Evolutionary conservation across 2,329 filamentous ascomycete species (phyloP).

Genomic region (Exophiala xenobiotica): DNA sequence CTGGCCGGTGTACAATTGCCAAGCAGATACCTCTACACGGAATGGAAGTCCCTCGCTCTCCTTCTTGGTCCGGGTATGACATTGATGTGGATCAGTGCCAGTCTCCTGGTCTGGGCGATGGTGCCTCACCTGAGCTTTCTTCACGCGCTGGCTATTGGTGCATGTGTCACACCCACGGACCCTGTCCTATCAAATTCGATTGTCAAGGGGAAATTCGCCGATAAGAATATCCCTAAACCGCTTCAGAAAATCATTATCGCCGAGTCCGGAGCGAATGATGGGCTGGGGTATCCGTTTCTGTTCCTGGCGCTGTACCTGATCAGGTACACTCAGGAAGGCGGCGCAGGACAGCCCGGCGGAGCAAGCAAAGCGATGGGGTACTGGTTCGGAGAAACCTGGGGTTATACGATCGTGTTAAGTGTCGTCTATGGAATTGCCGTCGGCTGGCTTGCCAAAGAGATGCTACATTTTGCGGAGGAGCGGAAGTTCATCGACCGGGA

Average conservation of each 20-base stretch:
- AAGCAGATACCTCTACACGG: conserved; percentile 71
- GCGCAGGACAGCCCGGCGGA: conserved; percentile 60
- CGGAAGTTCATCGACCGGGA: conserved; percentile 80
- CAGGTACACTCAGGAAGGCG: conserved; percentile 59
- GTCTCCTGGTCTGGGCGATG: conserved; percentile 72
- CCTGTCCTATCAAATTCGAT: conserved; percentile 85
- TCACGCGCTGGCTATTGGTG: conserved; percentile 75
- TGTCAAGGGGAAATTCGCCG: conserved; percentile 89
- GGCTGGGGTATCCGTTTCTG: conserved; percentile 82
- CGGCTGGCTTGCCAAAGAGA: conserved; percentile 76
- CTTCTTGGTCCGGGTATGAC: conserved; percentile 83
- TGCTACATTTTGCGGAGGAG: conserved; percentile 81
- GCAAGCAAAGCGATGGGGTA: conserved; percentile 67
- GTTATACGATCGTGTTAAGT: conserved; percentile 77
- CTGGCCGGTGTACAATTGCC: conserved; percentile 86
- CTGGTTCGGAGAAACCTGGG: conserved; percentile 86
- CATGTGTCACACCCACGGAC: conserved; percentile 90
- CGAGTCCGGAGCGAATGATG: conserved; percentile 87
- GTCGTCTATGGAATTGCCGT: conserved; percentile 73
- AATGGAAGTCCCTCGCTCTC: conserved; percentile 74
- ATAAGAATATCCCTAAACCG: conserved; percentile 79
- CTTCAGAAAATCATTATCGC: conserved; percentile 78
- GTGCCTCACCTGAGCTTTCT: conserved; percentile 71
- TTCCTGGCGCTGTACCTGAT: conserved; percentile 83
- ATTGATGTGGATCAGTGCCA: conserved; percentile 82